Percentiles rank a stretch among this genome's conserved stretches.
Conservation (phyloP, 352 stramenopile species). For the Phytophthora quininea region DNA sequence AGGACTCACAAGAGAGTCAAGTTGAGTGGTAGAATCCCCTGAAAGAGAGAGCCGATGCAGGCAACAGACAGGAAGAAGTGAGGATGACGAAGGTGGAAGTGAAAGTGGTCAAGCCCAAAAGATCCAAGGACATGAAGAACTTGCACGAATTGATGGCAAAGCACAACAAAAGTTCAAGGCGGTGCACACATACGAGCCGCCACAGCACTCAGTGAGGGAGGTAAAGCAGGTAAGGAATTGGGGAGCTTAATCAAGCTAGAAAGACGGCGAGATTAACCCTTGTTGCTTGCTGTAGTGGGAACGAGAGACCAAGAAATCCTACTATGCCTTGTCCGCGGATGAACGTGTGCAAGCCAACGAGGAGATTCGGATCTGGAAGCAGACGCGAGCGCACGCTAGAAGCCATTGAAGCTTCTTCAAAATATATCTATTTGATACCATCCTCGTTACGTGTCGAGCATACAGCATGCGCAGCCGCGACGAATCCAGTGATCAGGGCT, state of each 20-base stretch:
- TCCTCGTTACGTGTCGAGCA: slow-evolving; percentile 90
- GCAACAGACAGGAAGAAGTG: neutral
- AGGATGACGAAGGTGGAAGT: neutral
- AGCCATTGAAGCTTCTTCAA: slow-evolving; percentile 12
- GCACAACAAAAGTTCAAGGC: slow-evolving; percentile 87
- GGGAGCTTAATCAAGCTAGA: neutral
- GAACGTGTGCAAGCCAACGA: slow-evolving; percentile 67
- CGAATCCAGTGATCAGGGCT: slow-evolving; percentile 92
- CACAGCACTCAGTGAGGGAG: slow-evolving; percentile 78
- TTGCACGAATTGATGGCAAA: slow-evolving; percentile 61
- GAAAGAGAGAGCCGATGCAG: slow-evolving; percentile 2
- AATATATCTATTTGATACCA: slow-evolving; percentile 22
- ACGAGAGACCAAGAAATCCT: slow-evolving; percentile 64
- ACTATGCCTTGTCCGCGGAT: slow-evolving; percentile 68
- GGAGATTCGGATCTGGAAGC: slow-evolving; percentile 67
- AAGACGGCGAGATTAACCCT: neutral
- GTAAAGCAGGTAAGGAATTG: slow-evolving; percentile 58
- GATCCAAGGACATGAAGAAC: slow-evolving; percentile 48
- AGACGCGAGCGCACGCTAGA: slow-evolving; percentile 18
- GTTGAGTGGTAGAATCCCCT: neutral
- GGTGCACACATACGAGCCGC: slow-evolving; percentile 74
- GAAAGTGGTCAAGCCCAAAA: neutral
- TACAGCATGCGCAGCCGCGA: slow-evolving; percentile 93
- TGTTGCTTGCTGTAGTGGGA: slow-evolving; percentile 61
- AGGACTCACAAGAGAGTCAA: neutral